These are phyloP conservation scores for Lipomyces yamanashiensis DNA, from an alignment of 805 yeast genomes.

Conservation along the genomic window DNA sequence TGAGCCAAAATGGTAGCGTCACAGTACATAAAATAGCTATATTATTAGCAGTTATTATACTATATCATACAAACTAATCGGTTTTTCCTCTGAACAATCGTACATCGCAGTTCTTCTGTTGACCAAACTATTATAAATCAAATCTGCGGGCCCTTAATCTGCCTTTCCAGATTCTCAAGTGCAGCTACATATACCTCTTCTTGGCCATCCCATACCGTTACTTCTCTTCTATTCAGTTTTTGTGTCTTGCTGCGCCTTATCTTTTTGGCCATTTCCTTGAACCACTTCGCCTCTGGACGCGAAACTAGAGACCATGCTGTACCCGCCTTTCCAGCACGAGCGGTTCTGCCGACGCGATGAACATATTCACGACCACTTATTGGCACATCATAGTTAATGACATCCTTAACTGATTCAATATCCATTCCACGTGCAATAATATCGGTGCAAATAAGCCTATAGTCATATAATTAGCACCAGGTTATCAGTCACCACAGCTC, in stretches of 20 bases:
- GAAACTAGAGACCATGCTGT: slow-evolving; percentile 77
- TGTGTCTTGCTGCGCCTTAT: slow-evolving; percentile 38
- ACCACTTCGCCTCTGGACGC: slow-evolving; percentile 68
- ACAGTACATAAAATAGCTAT: no score
- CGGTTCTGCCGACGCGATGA: slow-evolving; percentile 96
- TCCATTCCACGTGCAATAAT: slow-evolving; percentile 96
- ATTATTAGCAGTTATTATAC: no score
- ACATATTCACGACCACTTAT: slow-evolving; percentile 87
- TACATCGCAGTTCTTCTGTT: no score
- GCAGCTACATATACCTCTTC: slow-evolving; percentile 52
- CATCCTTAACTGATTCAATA: slow-evolving; percentile 67
- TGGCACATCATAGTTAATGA: slow-evolving; percentile 90
- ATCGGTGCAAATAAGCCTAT: slow-evolving; percentile 70
- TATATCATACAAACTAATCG: no score
- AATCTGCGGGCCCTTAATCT: slow-evolving; percentile 40
- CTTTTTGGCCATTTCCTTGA: slow-evolving; percentile 40
- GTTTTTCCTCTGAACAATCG: no score
- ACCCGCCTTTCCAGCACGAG: slow-evolving; percentile 86
- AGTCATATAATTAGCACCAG: neutral
- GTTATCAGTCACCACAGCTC: neutral
- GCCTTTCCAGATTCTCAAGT: slow-evolving; percentile 52
- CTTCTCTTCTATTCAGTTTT: slow-evolving; percentile 40
- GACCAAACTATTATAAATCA: neutral
- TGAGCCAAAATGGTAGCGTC: no score
- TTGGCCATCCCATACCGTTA: slow-evolving; percentile 46